phyloP scores from a whole-genome alignment of 192 early-diverging fungal genomes.

The Chytriomyces sp. region DNA sequence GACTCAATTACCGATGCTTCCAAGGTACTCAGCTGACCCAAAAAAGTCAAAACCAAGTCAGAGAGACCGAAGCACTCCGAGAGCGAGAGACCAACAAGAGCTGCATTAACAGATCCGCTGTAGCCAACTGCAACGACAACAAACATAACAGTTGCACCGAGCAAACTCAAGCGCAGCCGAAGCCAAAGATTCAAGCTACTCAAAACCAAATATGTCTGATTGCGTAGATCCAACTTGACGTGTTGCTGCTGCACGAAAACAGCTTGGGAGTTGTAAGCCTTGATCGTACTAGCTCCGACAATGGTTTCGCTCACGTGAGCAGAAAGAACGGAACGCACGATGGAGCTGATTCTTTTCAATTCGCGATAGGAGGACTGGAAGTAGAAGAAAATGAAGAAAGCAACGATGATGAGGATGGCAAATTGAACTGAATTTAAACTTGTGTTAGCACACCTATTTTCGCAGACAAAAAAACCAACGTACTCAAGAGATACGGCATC shows the following conservation, averaged over 20 bases:
- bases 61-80: neutral
- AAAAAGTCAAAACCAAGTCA: too few relatives aligned
- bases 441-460: neutral
- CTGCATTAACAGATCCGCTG: neutral
- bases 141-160: conserved; percentile 20
- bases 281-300: conserved; percentile 66
- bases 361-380: conserved; percentile 33
- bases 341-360: conserved; percentile 29
- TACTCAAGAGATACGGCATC: neutral
- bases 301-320: conserved; percentile 62
- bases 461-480: neutral
- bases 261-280: conserved; percentile 58
- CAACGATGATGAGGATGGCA: neutral
- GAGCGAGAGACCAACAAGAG: neutral
- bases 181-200: conserved; percentile 16
- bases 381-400: neutral
- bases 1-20: too few relatives aligned
- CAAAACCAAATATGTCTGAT: neutral
- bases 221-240: conserved; percentile 7
- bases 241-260: conserved; percentile 5
- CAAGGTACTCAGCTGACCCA: too few relatives aligned
- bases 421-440: neutral
- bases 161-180: conserved; percentile 20
- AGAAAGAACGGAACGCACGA: conserved; percentile 35
- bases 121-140: neutral